A percentile compares a stretch with the other conserved stretches of the same genome.
These are phyloP conservation scores for Chaetomium sp. DNA, from an alignment of 2,329 filamentous ascomycete genomes.

Conservation along the genomic window DNA sequence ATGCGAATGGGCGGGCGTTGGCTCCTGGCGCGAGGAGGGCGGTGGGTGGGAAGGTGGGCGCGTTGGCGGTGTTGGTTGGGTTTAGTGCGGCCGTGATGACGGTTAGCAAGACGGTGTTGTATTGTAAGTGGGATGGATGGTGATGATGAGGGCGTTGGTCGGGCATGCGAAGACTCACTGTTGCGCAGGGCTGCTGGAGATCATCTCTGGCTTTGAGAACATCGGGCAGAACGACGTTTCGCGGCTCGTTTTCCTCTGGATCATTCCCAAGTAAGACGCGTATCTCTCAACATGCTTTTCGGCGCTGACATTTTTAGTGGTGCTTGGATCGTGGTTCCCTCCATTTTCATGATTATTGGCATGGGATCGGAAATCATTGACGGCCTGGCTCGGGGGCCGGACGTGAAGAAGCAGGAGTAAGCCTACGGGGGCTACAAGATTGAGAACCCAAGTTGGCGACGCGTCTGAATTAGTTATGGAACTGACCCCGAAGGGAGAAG, in stretches of 20 bases:
- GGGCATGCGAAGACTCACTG: background rate
- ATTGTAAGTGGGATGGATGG: slow-evolving; percentile 38
- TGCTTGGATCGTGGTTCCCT: slow-evolving; percentile 47
- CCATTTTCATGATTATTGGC: slow-evolving; percentile 42
- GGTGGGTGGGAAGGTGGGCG: slow-evolving; percentile 39
- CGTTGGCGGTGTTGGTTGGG: slow-evolving; percentile 40
- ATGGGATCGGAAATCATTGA: slow-evolving; percentile 45
- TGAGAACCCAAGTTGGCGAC: background rate
- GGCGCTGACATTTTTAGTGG: slow-evolving; percentile 34
- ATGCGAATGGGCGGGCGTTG: background rate
- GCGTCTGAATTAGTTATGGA: background rate
- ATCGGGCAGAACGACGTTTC: slow-evolving; percentile 47
- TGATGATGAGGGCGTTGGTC: background rate
- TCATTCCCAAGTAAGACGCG: slow-evolving; percentile 49
- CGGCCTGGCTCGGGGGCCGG: slow-evolving; percentile 31
- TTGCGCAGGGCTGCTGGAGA: slow-evolving; percentile 47
- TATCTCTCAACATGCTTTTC: background rate
- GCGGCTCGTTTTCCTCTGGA: slow-evolving; percentile 47
- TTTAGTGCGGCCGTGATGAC: slow-evolving; percentile 55
- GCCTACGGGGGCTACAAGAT: background rate
- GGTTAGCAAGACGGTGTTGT: slow-evolving; percentile 54
- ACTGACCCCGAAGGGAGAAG: too few relatives aligned
- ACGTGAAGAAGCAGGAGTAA: background rate
- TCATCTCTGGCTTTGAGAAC: slow-evolving; percentile 49
- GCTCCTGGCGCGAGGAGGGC: slow-evolving; percentile 24